Evolutionary conservation across 345 rosid species (phyloP).

Genomic region (Euphorbia tirucalli): DNA sequence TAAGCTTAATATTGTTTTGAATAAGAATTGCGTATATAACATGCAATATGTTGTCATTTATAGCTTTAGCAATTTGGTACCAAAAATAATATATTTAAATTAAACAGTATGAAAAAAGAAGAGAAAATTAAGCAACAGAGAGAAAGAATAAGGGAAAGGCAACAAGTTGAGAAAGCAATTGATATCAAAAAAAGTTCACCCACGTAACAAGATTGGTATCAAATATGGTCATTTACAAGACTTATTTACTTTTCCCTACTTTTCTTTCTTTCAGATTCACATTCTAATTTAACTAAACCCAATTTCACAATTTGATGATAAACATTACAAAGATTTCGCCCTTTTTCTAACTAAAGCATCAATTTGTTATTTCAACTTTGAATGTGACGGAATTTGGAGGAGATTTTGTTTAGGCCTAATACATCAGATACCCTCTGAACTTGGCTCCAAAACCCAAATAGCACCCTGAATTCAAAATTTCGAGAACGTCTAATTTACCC

Average conservation of each 20-base stretch:
- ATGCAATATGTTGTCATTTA: conserved; percentile 23
- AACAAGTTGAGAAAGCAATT: conserved; percentile 41
- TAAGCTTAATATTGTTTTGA: not conserved
- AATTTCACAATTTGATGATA: too few relatives aligned
- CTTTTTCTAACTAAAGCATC: too few relatives aligned
- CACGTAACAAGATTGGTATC: conserved; percentile 39
- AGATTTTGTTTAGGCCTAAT: too few relatives aligned
- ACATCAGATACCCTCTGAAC: too few relatives aligned
- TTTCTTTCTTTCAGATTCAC: not conserved
- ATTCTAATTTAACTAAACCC: not conserved
- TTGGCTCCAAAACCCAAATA: too few relatives aligned
- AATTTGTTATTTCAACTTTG: too few relatives aligned
- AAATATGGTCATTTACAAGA: not conserved
- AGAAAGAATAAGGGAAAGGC: conserved; percentile 34
- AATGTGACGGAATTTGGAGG: too few relatives aligned
- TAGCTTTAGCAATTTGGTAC: conserved; percentile 3
- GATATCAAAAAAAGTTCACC: conserved; percentile 30
- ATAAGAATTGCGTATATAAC: not conserved
- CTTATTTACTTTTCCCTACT: not conserved
- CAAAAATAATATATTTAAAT: not conserved
- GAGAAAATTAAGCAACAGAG: not conserved
- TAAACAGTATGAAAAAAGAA: not conserved
- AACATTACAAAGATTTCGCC: too few relatives aligned
- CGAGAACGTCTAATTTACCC: too few relatives aligned
- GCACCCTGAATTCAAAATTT: too few relatives aligned